Evolutionary conservation across 495 filamentous ascomycete species (phyloP).

Genomic region (Aspergillus avenaceus): DNA sequence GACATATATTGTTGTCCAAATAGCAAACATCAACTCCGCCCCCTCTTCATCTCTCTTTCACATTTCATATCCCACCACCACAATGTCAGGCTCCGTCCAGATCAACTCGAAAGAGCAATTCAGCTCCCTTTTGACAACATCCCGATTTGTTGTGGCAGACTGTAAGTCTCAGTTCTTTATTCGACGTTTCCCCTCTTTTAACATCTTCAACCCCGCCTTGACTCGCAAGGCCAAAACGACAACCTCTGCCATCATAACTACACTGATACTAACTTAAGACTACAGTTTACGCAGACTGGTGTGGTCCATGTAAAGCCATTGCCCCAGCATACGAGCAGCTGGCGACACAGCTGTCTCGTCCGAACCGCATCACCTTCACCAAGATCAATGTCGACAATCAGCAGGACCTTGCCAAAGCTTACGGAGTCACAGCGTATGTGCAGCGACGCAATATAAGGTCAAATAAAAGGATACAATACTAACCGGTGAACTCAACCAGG

Average conservation of each 20-base stretch:
- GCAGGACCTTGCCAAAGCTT: constrained; percentile 65
- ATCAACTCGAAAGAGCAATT: constrained; percentile 73
- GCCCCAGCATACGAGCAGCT: constrained; percentile 82
- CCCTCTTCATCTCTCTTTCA: constrained; percentile 8
- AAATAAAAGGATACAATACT: not conserved
- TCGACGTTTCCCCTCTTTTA: constrained; percentile 9
- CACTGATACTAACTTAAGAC: constrained; percentile 15
- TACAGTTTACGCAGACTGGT: constrained; percentile 85
- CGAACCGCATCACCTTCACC: constrained; percentile 72
- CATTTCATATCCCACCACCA: constrained; percentile 17
- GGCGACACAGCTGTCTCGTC: constrained; percentile 64
- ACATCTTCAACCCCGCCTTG: not conserved
- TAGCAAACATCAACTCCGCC: constrained; percentile 19
- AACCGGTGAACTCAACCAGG: constrained; percentile 20
- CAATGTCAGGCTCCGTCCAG: constrained; percentile 62
- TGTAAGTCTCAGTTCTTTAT: constrained; percentile 55
- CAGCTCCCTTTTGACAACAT: constrained; percentile 58
- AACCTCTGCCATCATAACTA: not conserved
- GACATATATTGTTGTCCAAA: constrained; percentile 30
- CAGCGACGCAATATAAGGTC: no score
- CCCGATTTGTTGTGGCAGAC: constrained; percentile 74
- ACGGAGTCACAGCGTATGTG: constrained; percentile 67
- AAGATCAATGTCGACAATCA: constrained; percentile 83
- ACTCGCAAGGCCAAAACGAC: constrained; percentile 5
- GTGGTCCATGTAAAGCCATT: constrained; percentile 77